phyloP scores from a whole-genome alignment of 306 rosid genomes.

The Arachis stenosperma region DNA sequence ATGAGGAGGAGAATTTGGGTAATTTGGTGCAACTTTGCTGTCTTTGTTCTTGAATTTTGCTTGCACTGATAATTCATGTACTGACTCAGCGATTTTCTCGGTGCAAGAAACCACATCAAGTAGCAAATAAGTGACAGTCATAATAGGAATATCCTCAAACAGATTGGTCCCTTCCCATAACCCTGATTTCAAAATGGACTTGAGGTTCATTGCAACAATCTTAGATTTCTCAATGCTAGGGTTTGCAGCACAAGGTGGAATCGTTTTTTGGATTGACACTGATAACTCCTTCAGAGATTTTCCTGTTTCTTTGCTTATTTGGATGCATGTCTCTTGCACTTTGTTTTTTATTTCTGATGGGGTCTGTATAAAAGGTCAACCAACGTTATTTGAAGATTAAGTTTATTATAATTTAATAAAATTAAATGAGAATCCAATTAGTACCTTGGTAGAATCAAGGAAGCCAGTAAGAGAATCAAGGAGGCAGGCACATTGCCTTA shows the following conservation, averaged over 20 bases:
- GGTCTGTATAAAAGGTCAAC: constrained; percentile 19
- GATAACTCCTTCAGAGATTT: constrained; percentile 46
- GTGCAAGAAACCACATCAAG: constrained; percentile 47
- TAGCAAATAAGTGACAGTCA: constrained; percentile 40
- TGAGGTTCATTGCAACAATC: constrained; percentile 36
- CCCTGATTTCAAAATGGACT: constrained; percentile 26
- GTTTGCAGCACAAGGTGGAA: constrained; percentile 32
- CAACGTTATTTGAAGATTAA: no score
- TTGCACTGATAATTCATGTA: constrained; percentile 35
- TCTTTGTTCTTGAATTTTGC: constrained; percentile 35
- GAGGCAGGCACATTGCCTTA: constrained; percentile 54
- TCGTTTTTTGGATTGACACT: constrained; percentile 41
- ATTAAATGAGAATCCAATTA: background rate
- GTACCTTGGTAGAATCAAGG: constrained; percentile 40
- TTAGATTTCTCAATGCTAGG: constrained; percentile 41
- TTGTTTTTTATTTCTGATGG: constrained; percentile 37
- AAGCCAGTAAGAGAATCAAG: constrained; percentile 53
- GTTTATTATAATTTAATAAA: no score
- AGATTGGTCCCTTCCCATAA: constrained; percentile 36
- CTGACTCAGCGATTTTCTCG: constrained; percentile 41
- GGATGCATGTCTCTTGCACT: constrained; percentile 48
- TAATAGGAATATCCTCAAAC: constrained; percentile 37
- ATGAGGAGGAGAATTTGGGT: background rate
- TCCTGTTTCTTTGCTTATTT: constrained; percentile 48
- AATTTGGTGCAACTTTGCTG: background rate